Evolutionary conservation across 768 basidiomycete species (phyloP).

Genomic region (Lactarius deliciosus): DNA sequence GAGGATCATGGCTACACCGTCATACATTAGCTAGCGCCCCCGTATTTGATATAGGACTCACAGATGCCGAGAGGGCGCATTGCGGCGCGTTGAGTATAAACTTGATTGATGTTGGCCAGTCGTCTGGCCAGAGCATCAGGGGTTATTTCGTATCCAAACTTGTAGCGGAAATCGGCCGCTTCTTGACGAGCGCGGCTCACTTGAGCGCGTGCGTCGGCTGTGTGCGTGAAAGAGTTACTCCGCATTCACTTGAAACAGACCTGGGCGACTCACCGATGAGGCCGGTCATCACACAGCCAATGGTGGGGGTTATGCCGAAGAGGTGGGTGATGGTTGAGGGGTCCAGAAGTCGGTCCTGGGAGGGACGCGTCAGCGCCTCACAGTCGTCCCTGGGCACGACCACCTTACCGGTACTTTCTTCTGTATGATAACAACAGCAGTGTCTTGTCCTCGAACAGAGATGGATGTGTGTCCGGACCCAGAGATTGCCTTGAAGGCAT

Average conservation of each 20-base stretch:
- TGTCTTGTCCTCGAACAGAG: slow-evolving; percentile 91
- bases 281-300: slow-evolving; percentile 99
- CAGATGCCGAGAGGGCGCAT: slow-evolving; percentile 97
- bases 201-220: slow-evolving; percentile 92
- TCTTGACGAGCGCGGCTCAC: slow-evolving; percentile 83
- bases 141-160: slow-evolving; percentile 97
- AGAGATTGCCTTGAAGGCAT: slow-evolving; percentile 99
- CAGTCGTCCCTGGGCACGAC: slow-evolving; percentile 7
- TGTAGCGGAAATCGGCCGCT: slow-evolving; percentile 91
- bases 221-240: slow-evolving; percentile 35
- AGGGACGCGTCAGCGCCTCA: slow-evolving; percentile 6
- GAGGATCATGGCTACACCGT: slow-evolving; percentile 80
- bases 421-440: slow-evolving; percentile 94
- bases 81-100: slow-evolving; percentile 95
- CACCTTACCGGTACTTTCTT: slow-evolving; percentile 87
- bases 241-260: background rate
- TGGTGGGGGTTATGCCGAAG: slow-evolving; percentile 93
- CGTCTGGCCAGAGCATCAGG: slow-evolving; percentile 94
- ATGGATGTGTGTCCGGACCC: slow-evolving; percentile 95
- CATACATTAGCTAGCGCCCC: slow-evolving; percentile 2
- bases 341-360: slow-evolving; percentile 95
- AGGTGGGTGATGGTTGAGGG: slow-evolving; percentile 92
- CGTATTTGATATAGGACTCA: slow-evolving; percentile 40
- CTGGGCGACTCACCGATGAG: slow-evolving; percentile 67
- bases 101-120: slow-evolving; percentile 97